Conservation (phyloP, 305 asterid species). For the Rubia tinctorum region DNA sequence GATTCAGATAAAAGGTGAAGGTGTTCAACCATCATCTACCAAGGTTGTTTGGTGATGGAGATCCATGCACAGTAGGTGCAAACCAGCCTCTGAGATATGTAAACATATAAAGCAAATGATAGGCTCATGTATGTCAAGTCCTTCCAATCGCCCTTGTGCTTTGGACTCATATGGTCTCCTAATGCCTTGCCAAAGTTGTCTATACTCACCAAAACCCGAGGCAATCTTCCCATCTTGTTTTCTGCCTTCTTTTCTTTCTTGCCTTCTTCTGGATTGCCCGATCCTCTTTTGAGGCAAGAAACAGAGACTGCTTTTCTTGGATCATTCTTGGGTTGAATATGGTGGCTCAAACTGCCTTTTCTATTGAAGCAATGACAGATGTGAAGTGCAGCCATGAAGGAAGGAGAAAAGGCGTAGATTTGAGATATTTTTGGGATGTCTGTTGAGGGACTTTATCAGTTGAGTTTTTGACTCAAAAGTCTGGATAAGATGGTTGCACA, state of each 20-base stretch:
- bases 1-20: not conserved
- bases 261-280: slow-evolving; percentile 25
- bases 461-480: slow-evolving; percentile 9
- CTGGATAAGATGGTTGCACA: slow-evolving; percentile 14
- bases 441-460: not conserved
- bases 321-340: slow-evolving; percentile 16
- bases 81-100: slow-evolving; percentile 88
- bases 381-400: slow-evolving; percentile 58
- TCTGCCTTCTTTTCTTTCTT: slow-evolving; percentile 29
- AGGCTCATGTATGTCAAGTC: slow-evolving; percentile 76
- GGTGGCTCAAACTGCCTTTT: slow-evolving; percentile 23
- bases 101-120: slow-evolving; percentile 86
- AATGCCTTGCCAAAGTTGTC: slow-evolving; percentile 51
- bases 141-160: slow-evolving; percentile 88
- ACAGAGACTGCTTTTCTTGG: slow-evolving; percentile 33
- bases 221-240: slow-evolving; percentile 22
- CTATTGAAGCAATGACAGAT: slow-evolving; percentile 24
- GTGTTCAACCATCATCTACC: slow-evolving; percentile 26
- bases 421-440: not conserved
- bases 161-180: slow-evolving; percentile 66
- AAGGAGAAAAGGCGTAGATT: not conserved
- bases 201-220: slow-evolving; percentile 31
- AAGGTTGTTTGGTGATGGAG: slow-evolving; percentile 43
- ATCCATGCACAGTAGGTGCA: slow-evolving; percentile 94
- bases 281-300: slow-evolving; percentile 43